phyloP scores from a whole-genome alignment of 495 filamentous ascomycete genomes.

The Xylaria intraflava region DNA sequence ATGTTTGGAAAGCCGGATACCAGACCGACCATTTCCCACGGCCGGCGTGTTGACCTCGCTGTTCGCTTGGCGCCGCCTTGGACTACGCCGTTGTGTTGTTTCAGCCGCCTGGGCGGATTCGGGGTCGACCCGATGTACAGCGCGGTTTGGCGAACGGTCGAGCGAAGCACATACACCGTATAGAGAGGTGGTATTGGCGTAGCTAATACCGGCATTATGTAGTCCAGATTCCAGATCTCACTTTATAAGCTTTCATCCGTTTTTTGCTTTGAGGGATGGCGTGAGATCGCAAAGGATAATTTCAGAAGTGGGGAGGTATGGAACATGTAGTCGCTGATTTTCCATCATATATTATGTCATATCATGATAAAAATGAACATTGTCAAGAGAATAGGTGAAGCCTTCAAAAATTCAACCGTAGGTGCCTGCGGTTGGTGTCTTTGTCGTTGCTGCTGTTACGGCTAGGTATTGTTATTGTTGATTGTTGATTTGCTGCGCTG shows the following conservation, averaged over 20 bases:
- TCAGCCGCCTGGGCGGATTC: slow-evolving; percentile 70
- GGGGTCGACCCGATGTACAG: slow-evolving; percentile 91
- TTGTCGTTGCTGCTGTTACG: too few species aligned
- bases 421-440: not conserved
- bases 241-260: not conserved
- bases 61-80: slow-evolving; percentile 78
- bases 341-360: not conserved
- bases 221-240: not conserved
- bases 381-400: not conserved
- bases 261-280: not conserved
- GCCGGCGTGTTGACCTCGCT: slow-evolving; percentile 54
- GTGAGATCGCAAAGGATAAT: not conserved
- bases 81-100: slow-evolving; percentile 79
- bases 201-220: slow-evolving; percentile 29
- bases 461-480: not conserved
- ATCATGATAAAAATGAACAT: not conserved
- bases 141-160: slow-evolving; percentile 55
- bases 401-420: not conserved
- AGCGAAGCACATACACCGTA: slow-evolving; percentile 77
- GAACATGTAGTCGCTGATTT: not conserved
- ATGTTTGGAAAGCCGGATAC: slow-evolving; percentile 85
- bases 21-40: slow-evolving; percentile 90
- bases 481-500: not conserved
- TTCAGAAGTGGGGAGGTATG: not conserved
- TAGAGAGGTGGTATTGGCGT: slow-evolving; percentile 52